Evolutionary conservation across 108 stramenopile genomes (phyloP).

Genomic region (Skeletonema potamos): DNA sequence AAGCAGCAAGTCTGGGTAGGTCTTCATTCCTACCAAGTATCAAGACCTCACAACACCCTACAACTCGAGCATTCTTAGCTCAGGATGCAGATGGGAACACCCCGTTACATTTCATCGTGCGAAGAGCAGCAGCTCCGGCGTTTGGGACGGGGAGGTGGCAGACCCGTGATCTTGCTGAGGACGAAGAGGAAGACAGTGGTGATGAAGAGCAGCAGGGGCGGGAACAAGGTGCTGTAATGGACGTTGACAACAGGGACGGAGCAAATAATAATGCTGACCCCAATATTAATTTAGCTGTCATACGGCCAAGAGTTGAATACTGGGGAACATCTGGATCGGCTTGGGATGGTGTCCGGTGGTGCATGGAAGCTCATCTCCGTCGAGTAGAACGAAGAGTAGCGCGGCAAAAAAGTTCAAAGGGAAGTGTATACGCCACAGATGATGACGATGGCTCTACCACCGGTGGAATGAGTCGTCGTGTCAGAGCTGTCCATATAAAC

Average conservation of each 20-base stretch:
- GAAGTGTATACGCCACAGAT: slow-evolving; percentile 1
- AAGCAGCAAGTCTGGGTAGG: neutral
- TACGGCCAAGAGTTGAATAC: slow-evolving; percentile 13
- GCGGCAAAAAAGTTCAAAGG: slow-evolving; percentile 8
- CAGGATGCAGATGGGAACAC: slow-evolving; percentile 82
- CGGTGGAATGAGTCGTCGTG: neutral
- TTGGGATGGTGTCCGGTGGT: slow-evolving; percentile 41
- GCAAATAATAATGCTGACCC: neutral
- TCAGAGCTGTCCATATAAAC: slow-evolving; percentile 11
- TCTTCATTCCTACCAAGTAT: neutral
- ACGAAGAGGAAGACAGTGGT: slow-evolving; percentile 16
- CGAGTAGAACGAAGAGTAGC: slow-evolving; percentile 24
- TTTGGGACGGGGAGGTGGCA: slow-evolving; percentile 33
- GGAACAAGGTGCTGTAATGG: neutral
- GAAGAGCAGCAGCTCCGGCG: slow-evolving; percentile 47
- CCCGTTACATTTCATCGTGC: slow-evolving; percentile 72
- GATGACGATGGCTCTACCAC: neutral
- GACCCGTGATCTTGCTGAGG: slow-evolving; percentile 48
- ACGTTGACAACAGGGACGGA: neutral
- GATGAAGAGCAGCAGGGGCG: slow-evolving; percentile 8
- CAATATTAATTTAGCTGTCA: neutral
- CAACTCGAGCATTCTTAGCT: slow-evolving; percentile 43
- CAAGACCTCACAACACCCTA: neutral
- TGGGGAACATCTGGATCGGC: slow-evolving; percentile 18
- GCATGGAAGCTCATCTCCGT: slow-evolving; percentile 34